Evolutionary conservation across 2,329 filamentous ascomycete genomes (phyloP), one percentile per base, ranked within the genome.

Genomic region (Epichloe festucae): DNA sequence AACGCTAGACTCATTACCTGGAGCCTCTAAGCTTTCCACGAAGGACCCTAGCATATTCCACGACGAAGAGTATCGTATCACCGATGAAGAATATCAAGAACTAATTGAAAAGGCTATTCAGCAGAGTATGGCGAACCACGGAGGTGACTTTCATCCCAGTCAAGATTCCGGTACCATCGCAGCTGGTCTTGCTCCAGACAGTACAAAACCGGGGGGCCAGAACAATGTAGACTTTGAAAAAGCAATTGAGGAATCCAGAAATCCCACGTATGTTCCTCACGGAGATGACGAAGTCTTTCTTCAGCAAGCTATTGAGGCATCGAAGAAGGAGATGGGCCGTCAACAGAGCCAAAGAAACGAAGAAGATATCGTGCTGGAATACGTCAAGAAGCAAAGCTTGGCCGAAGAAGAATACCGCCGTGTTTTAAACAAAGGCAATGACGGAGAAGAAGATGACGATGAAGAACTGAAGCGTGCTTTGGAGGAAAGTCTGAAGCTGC

Each of bases 301-400:
- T 3, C 65, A 69, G 40, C 70, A 65, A 10, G 76, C 71, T 1
- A 66, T 80, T 38, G 65, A 67, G 7, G 70, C 67, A 12, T 73
- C 77, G 23, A 64, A 66, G 49, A 64, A 72, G 36, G 65, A 75
- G 50, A 59, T 73, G 56, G 65, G 68, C 43, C 67, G 70, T 4
- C 66, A 71, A 38, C 63, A 65, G 46, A 67, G 63, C 39, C 64
- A 69, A 50, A 73, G 67, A 60, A 78, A 74, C 0, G 85, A 89
- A 61, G 85, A 90, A 62, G 79, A 88, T 52, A 80, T 85, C 53
- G 78, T 89, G 8, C 65, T 90, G 62, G 84, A 89, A 59, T 89
- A 87, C 64, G 76, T 89, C 41, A 86, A 84, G 73, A 85, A 82
- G 70, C 84, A 89, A 69, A 89, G 84, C 63, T 62, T 88, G 42